phyloP scores from a whole-genome alignment of 2,329 filamentous ascomycete genomes.

The Monilinia polystroma region DNA sequence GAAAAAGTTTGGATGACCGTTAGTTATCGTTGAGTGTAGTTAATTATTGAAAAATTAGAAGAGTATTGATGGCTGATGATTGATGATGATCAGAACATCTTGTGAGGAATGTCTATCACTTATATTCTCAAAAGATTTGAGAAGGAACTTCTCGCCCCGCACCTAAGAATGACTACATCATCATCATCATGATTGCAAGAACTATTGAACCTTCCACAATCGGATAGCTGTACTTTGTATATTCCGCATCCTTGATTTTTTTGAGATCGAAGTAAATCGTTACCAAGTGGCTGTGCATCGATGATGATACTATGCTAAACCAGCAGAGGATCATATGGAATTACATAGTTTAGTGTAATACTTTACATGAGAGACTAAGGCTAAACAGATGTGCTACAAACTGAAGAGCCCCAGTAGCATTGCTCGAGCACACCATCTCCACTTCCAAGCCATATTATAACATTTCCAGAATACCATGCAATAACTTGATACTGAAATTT shows the following conservation, averaged over 20 bases:
- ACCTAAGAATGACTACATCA: conserved; percentile 13
- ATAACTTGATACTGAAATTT: not conserved
- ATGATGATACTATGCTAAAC: not conserved
- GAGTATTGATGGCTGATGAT: not conserved
- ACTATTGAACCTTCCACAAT: not conserved
- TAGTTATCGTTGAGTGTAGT: not conserved
- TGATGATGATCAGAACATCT: conserved; percentile 13
- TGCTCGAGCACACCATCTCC: not conserved
- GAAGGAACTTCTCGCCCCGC: not conserved
- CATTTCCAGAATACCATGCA: not conserved
- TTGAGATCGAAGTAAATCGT: not conserved
- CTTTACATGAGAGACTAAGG: not conserved
- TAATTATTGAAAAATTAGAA: not conserved
- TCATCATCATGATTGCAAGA: not conserved
- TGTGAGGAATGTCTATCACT: conserved; percentile 1
- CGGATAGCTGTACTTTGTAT: not conserved
- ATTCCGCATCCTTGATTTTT: conserved; percentile 7
- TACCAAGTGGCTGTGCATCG: conserved; percentile 17
- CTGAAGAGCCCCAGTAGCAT: not conserved
- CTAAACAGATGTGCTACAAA: not conserved
- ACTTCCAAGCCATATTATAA: not conserved
- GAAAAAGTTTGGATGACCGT: conserved; percentile 5
- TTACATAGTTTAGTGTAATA: not conserved
- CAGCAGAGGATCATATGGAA: not conserved
- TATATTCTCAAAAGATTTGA: conserved; percentile 2